These are phyloP conservation scores for Pseudozyma sp. DNA, from an alignment of 1,284 basidiomycete genomes.

Conservation along the genomic window DNA sequence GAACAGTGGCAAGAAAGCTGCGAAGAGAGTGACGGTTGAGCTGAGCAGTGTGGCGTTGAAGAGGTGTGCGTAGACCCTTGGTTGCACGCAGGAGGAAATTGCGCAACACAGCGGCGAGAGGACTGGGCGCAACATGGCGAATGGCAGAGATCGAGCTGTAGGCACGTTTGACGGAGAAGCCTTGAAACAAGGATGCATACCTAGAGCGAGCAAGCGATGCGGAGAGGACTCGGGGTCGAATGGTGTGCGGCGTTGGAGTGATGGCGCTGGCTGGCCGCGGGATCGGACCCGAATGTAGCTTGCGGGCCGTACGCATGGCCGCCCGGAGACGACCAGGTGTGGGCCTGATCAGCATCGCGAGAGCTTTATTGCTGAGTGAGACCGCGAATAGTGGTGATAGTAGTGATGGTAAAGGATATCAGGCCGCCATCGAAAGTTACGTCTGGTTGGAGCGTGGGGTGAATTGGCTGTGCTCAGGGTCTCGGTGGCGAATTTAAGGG, in stretches of 20 bases:
- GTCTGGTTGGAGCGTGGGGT: background rate
- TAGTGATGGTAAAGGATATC: background rate
- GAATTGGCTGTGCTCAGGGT: background rate
- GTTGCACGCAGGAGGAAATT: no score
- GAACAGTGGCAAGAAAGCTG: background rate
- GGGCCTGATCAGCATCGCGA: conserved; percentile 20
- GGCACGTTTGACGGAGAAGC: no score
- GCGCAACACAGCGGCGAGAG: no score
- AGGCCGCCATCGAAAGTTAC: no score
- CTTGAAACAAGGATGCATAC: no score
- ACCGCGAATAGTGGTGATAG: background rate
- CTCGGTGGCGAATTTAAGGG: conserved; percentile 1
- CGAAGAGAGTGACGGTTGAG: background rate
- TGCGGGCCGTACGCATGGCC: conserved; percentile 5
- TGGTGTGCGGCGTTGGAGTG: background rate
- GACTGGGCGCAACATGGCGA: no score
- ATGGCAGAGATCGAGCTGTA: no score
- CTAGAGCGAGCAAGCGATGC: no score
- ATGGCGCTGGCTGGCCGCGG: conserved; percentile 7
- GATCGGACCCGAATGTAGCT: conserved; percentile 3
- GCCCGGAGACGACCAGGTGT: conserved; percentile 22
- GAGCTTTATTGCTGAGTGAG: background rate
- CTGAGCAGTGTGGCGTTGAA: background rate
- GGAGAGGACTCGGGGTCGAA: background rate
- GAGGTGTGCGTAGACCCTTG: background rate